Conservation (phyloP, 2,329 filamentous ascomycete genomes). For the Claviceps digitariae region DNA sequence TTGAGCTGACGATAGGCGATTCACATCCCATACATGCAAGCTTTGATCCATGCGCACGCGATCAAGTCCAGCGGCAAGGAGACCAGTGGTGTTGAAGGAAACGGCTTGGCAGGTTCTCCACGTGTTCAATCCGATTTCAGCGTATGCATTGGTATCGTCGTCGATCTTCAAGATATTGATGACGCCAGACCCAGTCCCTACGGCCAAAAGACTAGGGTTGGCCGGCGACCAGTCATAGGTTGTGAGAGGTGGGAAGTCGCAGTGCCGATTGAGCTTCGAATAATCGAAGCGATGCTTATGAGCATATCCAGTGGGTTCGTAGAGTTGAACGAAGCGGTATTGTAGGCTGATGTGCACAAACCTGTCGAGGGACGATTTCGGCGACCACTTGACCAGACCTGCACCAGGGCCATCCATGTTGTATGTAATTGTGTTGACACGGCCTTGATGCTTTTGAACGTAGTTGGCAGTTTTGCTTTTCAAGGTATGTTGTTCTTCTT, state of each 20-base stretch:
- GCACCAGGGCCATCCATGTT: conserved; percentile 45
- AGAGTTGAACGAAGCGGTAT: conserved; percentile 48
- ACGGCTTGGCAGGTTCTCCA: conserved; percentile 70
- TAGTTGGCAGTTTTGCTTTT: not conserved
- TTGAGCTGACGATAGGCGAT: conserved; percentile 40
- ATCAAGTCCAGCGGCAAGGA: conserved; percentile 67
- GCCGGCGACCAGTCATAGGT: conserved; percentile 55
- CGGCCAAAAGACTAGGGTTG: conserved; percentile 52
- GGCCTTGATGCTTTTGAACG: not conserved
- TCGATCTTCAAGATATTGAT: conserved; percentile 63
- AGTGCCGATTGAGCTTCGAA: conserved; percentile 41
- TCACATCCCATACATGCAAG: conserved; percentile 72
- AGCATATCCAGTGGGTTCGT: conserved; percentile 47
- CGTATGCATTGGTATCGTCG: conserved; percentile 50
- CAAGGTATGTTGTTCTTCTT: not conserved
- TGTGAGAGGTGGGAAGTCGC: conserved; percentile 49
- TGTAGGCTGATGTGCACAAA: conserved; percentile 55
- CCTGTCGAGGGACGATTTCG: conserved; percentile 41
- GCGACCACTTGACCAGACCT: conserved; percentile 54
- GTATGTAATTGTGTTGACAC: not conserved
- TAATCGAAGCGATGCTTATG: conserved; percentile 44
- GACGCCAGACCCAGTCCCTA: conserved; percentile 63
- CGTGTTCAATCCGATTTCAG: conserved; percentile 59
- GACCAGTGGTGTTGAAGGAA: conserved; percentile 58
- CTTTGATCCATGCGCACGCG: conserved; percentile 71